Conservation (phyloP, 1,284 basidiomycete genomes). For the Microbotryum lychnidis-dioicae region DNA sequence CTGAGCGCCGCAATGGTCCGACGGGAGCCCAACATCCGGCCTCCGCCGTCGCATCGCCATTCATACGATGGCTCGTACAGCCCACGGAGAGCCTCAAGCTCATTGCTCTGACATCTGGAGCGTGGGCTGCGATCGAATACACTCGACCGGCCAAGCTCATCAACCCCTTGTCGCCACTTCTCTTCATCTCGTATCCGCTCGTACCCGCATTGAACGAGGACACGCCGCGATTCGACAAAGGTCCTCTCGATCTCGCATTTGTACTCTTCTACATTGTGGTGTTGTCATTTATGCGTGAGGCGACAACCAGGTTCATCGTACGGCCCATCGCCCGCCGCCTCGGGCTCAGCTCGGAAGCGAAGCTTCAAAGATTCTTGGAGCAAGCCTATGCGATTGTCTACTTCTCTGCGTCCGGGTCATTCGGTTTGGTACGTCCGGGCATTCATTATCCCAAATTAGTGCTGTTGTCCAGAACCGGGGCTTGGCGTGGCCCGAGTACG, state of each 20-base stretch:
- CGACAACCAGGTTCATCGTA: slow-evolving; percentile 60
- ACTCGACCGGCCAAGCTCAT: background rate
- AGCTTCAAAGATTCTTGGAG: slow-evolving; percentile 72
- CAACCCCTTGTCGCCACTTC: slow-evolving; percentile 69
- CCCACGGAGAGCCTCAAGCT: slow-evolving; percentile 16
- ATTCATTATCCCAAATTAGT: background rate
- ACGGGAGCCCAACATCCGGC: background rate
- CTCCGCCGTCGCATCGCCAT: background rate
- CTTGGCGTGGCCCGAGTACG: no score
- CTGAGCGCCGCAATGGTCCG: background rate
- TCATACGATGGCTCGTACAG: slow-evolving; percentile 21
- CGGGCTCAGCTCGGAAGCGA: slow-evolving; percentile 58
- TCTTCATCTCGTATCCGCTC: slow-evolving; percentile 64
- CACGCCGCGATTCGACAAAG: slow-evolving; percentile 64
- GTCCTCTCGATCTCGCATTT: slow-evolving; percentile 65
- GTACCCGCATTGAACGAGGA: slow-evolving; percentile 40
- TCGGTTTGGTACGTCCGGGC: slow-evolving; percentile 60
- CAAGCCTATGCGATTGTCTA: slow-evolving; percentile 82
- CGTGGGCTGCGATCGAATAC: slow-evolving; percentile 18
- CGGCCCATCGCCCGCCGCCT: slow-evolving; percentile 61
- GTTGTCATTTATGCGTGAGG: slow-evolving; percentile 83
- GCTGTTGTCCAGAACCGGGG: no score
- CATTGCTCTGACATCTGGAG: slow-evolving; percentile 7
- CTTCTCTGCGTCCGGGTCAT: slow-evolving; percentile 59
- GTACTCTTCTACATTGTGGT: slow-evolving; percentile 80